Percentiles rank a stretch among this genome's conserved stretches.
phyloP scores from a whole-genome alignment of 202 grass and related monocot species.

The Carex arenaria region DNA sequence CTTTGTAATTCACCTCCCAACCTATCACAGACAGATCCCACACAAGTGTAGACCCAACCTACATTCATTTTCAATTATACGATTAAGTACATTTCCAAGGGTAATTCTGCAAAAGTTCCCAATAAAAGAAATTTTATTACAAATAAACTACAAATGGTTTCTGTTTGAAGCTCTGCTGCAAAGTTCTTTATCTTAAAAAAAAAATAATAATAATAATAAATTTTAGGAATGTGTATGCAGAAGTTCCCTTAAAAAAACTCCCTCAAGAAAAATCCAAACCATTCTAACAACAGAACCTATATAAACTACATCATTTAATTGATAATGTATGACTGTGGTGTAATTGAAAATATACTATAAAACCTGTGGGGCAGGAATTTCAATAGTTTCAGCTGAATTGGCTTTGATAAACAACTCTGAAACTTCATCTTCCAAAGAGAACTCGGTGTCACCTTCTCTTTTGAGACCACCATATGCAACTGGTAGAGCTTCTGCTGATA shows the following conservation, averaged over 20 bases:
- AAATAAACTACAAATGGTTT: not conserved
- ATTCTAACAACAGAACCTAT: not conserved
- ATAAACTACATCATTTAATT: not conserved
- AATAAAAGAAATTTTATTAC: not conserved
- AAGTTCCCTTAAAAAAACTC: not conserved
- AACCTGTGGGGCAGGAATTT: conserved; percentile 65
- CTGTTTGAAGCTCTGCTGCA: not conserved
- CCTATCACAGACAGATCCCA: conserved; percentile 73
- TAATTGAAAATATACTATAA: not conserved
- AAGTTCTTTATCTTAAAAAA: not conserved
- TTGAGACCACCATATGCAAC: conserved; percentile 88
- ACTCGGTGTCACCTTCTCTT: conserved; percentile 53
- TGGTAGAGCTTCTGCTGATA: conserved; percentile 67
- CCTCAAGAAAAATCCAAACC: not conserved
- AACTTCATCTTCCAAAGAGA: conserved; percentile 46
- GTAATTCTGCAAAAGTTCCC: not conserved
- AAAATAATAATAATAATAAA: not conserved
- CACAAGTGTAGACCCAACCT: conserved; percentile 47
- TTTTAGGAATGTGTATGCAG: not conserved
- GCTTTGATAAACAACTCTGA: conserved; percentile 53
- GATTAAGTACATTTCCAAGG: not conserved
- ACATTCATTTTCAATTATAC: conserved; percentile 7
- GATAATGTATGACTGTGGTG: not conserved
- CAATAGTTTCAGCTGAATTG: conserved; percentile 48
- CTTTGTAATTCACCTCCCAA: conserved; percentile 89